These are phyloP conservation scores for Sclerotinia sclerotiorum DNA, from an alignment of 2,329 filamentous ascomycete species.

Conservation along the genomic window DNA sequence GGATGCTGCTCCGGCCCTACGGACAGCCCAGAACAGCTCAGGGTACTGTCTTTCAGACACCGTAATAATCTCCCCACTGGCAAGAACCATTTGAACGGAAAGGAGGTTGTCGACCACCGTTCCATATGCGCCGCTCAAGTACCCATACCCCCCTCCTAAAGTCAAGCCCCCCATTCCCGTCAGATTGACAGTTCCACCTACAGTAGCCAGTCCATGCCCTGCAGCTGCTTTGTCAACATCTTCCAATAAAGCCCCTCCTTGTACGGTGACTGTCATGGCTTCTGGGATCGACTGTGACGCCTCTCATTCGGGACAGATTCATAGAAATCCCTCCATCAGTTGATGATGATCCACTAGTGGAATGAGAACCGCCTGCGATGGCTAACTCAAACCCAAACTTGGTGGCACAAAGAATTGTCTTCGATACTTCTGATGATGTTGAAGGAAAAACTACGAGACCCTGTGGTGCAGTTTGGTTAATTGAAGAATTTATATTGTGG, in stretches of 20 bases:
- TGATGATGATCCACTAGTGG: conserved; percentile 25
- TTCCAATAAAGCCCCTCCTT: conserved; percentile 26
- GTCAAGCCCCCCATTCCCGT: conserved; percentile 27
- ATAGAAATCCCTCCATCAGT: conserved; percentile 18
- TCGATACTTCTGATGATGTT: conserved; percentile 24
- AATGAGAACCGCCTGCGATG: conserved; percentile 25
- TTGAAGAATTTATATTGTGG: neutral
- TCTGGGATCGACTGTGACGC: conserved; percentile 23
- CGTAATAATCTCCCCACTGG: conserved; percentile 27
- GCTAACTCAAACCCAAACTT: conserved; percentile 21
- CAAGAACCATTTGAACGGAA: conserved; percentile 29
- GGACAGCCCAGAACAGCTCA: conserved; percentile 34
- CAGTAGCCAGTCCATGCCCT: conserved; percentile 17
- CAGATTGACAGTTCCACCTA: conserved; percentile 4
- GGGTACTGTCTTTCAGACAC: conserved; percentile 27
- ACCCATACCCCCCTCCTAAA: conserved; percentile 47
- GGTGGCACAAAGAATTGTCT: conserved; percentile 21
- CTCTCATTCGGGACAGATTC: conserved; percentile 26
- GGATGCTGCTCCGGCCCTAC: conserved; percentile 21
- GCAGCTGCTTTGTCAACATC: conserved; percentile 25
- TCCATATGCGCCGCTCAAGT: conserved; percentile 47
- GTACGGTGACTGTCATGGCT: conserved; percentile 22
- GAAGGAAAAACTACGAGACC: conserved; percentile 19
- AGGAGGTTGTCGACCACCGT: conserved; percentile 34
- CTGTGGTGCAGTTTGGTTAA: neutral